phyloP scores from a whole-genome alignment of 371 early-diverging fungal genomes.

The Mucor lusitanicus region DNA sequence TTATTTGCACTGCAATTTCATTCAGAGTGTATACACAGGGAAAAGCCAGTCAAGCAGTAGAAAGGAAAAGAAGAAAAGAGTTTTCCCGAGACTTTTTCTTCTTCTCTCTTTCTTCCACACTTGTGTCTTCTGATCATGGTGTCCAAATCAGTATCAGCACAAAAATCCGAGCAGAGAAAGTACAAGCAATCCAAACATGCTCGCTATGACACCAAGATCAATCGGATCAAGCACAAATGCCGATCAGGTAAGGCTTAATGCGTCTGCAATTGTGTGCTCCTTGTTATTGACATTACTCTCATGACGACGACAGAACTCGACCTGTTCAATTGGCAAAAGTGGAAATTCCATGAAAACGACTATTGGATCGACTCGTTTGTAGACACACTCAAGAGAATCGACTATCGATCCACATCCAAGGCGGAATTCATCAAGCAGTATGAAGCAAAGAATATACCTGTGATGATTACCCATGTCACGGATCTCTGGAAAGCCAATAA shows the following conservation, averaged over 20 bases:
- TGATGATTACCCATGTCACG: constrained; percentile 63
- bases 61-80: neutral
- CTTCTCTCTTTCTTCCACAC: neutral
- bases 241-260: constrained; percentile 46
- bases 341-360: constrained; percentile 50
- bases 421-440: constrained; percentile 62
- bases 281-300: neutral
- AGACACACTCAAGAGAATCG: constrained; percentile 52
- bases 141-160: constrained; percentile 4
- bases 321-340: constrained; percentile 59
- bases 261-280: no score
- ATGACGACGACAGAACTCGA: constrained; percentile 54
- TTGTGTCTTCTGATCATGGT: constrained; percentile 3
- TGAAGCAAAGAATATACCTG: constrained; percentile 63
- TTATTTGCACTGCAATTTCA: neutral
- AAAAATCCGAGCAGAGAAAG: constrained; percentile 13
- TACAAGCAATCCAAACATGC: constrained; percentile 20
- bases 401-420: constrained; percentile 48
- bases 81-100: neutral
- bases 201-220: constrained; percentile 45
- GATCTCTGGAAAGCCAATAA: constrained; percentile 63
- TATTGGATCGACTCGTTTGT: constrained; percentile 51
- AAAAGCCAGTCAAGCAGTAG: neutral
- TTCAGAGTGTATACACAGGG: neutral
- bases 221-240: constrained; percentile 47